A percentile compares a stretch with the other conserved stretches of the same genome.
Evolutionary conservation across 257 asterid genomes (phyloP).

Genomic region (Solanum tarijense): DNA sequence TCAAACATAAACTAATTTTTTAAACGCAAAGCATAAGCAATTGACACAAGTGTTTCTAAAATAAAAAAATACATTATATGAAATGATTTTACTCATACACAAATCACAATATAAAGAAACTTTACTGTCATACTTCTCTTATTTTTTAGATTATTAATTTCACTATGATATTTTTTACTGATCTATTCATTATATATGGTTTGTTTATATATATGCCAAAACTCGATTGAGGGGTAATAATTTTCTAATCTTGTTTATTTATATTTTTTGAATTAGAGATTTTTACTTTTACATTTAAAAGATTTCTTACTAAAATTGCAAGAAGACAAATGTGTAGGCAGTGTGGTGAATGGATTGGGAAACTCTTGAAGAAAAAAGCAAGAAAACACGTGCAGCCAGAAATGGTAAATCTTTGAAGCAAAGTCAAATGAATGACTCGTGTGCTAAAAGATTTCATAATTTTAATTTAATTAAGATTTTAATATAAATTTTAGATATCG

Average conservation of each 20-base stretch:
- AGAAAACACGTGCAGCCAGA: background rate
- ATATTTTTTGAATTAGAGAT: no score
- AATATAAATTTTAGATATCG: no score
- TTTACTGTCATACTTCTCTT: background rate
- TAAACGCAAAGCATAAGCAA: background rate
- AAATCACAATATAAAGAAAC: background rate
- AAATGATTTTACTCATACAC: background rate
- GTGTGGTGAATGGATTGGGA: background rate
- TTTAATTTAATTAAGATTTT: no score
- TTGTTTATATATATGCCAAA: no score
- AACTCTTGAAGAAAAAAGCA: background rate
- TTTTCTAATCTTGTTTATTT: background rate
- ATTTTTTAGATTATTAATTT: background rate
- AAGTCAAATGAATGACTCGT: background rate
- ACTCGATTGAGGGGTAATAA: no score
- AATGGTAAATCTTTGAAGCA: background rate
- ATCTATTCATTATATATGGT: no score
- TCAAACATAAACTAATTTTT: background rate
- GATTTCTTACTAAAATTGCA: no score
- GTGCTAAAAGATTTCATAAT: background rate
- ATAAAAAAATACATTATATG: no score
- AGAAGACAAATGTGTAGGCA: background rate
- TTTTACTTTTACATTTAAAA: background rate
- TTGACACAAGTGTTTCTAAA: background rate
- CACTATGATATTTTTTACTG: background rate